Conservation (phyloP, 1,139 yeast genomes). For the Kodamaea sp. region DNA sequence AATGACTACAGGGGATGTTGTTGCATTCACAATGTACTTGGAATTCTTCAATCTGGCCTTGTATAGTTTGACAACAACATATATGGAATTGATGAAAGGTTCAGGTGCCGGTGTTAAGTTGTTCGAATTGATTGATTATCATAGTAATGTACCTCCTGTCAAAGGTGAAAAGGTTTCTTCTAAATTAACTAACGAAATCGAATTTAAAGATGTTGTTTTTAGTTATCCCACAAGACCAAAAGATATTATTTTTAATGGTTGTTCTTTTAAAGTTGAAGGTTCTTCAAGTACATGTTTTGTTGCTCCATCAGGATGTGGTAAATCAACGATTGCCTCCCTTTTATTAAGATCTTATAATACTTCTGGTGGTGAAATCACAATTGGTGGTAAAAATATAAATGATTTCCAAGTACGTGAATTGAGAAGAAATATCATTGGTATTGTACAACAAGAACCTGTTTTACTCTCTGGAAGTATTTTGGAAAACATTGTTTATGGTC, state of each 20-base stretch:
- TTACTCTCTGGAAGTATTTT: conserved; percentile 73
- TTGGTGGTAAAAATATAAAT: conserved; percentile 65
- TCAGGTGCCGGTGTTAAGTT: conserved; percentile 52
- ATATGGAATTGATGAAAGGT: conserved; percentile 56
- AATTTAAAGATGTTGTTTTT: conserved; percentile 64
- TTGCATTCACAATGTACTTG: conserved; percentile 48
- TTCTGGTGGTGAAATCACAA: conserved; percentile 52
- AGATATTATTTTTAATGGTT: conserved; percentile 62
- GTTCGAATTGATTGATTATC: conserved; percentile 43
- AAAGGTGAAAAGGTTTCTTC: conserved; percentile 40
- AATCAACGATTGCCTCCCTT: conserved; percentile 76
- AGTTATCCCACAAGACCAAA: conserved; percentile 88
- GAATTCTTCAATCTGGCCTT: conserved; percentile 48
- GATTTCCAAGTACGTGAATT: conserved; percentile 69
- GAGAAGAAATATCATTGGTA: conserved; percentile 65
- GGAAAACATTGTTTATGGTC: conserved; percentile 79
- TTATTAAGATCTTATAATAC: conserved; percentile 66
- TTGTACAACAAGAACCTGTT: conserved; percentile 88
- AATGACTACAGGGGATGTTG: conserved; percentile 48
- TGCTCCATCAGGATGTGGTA: conserved; percentile 92
- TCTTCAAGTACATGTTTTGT: conserved; percentile 86
- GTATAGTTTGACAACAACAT: conserved; percentile 48
- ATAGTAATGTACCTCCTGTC: conserved; percentile 43
- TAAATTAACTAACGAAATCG: conserved; percentile 52
- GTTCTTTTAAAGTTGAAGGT: conserved; percentile 56